Conservation (phyloP, 495 filamentous ascomycete genomes). For the Penicillium verhagenii region DNA sequence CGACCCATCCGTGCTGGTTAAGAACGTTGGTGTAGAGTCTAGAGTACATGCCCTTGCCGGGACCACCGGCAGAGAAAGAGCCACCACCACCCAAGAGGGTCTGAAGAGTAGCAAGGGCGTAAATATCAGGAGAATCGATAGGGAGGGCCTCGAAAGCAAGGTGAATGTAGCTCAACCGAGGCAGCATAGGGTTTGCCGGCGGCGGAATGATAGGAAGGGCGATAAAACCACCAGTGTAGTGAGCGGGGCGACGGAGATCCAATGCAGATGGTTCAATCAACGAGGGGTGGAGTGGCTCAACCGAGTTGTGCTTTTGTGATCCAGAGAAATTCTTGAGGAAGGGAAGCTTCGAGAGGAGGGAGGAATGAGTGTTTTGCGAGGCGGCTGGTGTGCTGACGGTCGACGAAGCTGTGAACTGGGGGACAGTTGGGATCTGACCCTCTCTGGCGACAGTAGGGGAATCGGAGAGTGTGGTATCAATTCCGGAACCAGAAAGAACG, state of each 20-base stretch:
- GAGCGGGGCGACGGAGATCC: conserved; percentile 65
- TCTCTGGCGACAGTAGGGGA: conserved; percentile 41
- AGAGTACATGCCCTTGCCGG: conserved; percentile 98
- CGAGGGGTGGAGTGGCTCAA: conserved; percentile 42
- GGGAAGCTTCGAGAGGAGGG: conserved; percentile 80
- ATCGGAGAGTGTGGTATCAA: conserved; percentile 54
- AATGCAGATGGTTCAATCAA: conserved; percentile 45
- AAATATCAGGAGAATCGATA: conserved; percentile 87
- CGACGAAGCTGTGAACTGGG: conserved; percentile 44
- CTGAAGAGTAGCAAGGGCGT: conserved; percentile 93
- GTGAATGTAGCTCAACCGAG: conserved; percentile 84
- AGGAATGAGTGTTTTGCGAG: conserved; percentile 44
- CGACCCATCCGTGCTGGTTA: conserved; percentile 96
- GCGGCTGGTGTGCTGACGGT: conserved; percentile 37
- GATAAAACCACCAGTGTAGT: conserved; percentile 92
- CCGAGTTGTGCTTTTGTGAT: conserved; percentile 60
- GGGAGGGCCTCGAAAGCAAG: conserved; percentile 94
- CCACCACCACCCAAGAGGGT: conserved; percentile 94
- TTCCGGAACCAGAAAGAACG: conserved; percentile 54
- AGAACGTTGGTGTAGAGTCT: conserved; percentile 96
- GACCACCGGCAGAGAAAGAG: conserved; percentile 95
- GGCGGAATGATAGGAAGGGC: conserved; percentile 76
- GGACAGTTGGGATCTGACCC: conserved; percentile 38
- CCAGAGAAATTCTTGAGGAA: conserved; percentile 88
- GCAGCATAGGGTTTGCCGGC: conserved; percentile 74